Evolutionary conservation across 495 filamentous ascomycete genomes (phyloP).

Genomic region (Massariosphaeria phaeospora): DNA sequence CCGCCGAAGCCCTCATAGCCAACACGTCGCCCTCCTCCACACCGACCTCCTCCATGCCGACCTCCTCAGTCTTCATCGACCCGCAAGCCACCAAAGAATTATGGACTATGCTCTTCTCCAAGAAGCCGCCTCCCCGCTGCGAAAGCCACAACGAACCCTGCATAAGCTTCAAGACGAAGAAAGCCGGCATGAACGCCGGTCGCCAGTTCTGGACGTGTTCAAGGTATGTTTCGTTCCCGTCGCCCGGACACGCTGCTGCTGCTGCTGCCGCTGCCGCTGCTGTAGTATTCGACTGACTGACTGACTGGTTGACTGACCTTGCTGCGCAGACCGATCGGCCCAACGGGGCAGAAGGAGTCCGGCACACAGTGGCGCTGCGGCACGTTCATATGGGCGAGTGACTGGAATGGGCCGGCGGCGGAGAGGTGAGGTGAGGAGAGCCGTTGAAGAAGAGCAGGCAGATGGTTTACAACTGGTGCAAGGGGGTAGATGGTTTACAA

Average conservation of each 20-base stretch:
- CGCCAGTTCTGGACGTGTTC: conserved; percentile 83
- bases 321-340: conserved; percentile 61
- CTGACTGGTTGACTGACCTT: background rate
- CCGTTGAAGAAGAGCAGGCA: no score
- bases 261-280: no score
- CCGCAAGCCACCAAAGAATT: conserved; percentile 61
- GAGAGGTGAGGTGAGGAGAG: no score
- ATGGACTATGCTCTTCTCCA: conserved; percentile 80
- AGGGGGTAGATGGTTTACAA: no score
- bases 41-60: background rate
- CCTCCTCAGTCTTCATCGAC: conserved; percentile 39
- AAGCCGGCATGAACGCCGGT: conserved; percentile 76
- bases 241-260: no score
- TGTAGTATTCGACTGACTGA: no score
- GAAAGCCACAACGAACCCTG: conserved; percentile 83
- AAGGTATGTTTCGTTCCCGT: conserved; percentile 27
- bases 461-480: no score
- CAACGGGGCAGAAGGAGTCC: conserved; percentile 73
- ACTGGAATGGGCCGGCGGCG: conserved; percentile 53
- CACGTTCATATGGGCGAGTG: conserved; percentile 88
- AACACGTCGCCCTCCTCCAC: background rate
- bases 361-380: conserved; percentile 78
- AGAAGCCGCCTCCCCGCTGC: conserved; percentile 67
- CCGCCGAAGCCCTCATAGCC: background rate
- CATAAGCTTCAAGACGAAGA: conserved; percentile 74